Conservation (phyloP, 106 monocot genomes). For the Dendrobium catenatum region DNA sequence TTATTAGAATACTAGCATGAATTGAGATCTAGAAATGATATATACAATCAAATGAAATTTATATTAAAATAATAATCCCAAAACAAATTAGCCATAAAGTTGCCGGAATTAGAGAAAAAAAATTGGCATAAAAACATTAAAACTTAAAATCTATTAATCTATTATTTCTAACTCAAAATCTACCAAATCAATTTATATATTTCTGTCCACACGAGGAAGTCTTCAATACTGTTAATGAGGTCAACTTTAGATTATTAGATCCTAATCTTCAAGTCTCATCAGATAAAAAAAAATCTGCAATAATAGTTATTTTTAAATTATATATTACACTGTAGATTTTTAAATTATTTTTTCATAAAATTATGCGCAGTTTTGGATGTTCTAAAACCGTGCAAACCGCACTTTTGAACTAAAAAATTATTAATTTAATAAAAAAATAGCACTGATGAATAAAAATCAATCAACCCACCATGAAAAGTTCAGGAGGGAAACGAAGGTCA, state of each 20-base stretch:
- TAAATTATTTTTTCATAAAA: background rate
- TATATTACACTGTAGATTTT: background rate
- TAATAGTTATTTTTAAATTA: background rate
- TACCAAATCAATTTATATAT: no score
- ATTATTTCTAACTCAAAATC: no score
- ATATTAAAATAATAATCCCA: no score
- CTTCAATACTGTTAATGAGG: background rate
- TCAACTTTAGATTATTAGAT: background rate
- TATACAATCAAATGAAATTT: no score
- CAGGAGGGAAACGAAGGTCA: background rate
- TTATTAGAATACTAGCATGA: no score
- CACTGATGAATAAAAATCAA: background rate
- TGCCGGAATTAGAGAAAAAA: no score
- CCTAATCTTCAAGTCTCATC: background rate
- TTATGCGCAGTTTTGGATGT: no score
- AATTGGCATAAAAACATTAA: no score
- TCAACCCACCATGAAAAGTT: background rate
- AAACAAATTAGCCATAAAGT: no score
- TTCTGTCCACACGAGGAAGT: no score
- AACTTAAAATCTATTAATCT: no score
- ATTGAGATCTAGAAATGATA: no score
- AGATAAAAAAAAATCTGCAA: background rate
- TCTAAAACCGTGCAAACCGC: background rate
- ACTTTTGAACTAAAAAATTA: background rate
- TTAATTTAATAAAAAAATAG: background rate